Evolutionary conservation across 2,329 filamentous ascomycete genomes (phyloP).

Genomic region (Diaporthe helianthi): DNA sequence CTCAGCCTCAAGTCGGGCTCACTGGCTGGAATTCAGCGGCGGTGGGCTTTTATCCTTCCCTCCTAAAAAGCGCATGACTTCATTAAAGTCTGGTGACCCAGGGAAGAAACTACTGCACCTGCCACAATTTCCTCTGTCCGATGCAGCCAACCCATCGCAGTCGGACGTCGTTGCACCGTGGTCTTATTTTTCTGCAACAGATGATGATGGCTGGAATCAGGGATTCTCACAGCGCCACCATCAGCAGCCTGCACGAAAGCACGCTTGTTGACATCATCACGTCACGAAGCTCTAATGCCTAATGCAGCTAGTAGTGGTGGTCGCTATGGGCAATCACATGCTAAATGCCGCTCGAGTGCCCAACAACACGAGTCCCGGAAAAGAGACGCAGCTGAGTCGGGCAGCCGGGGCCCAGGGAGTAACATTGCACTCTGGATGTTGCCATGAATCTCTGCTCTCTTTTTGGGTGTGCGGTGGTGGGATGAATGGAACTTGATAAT

Average conservation of each 20-base stretch:
- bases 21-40: background rate
- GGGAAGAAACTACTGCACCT: background rate
- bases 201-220: background rate
- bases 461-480: background rate
- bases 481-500: constrained; percentile 6
- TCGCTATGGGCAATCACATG: background rate
- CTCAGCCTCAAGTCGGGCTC: background rate
- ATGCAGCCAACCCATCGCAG: background rate
- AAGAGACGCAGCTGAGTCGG: background rate
- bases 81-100: rapidly evolving
- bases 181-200: background rate
- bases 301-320: background rate
- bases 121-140: background rate
- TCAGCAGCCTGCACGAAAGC: background rate
- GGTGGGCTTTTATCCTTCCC: too few relatives aligned
- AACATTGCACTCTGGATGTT: background rate
- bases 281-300: background rate
- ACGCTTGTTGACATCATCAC: background rate
- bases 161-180: background rate
- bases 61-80: background rate
- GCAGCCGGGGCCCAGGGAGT: background rate
- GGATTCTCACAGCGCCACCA: background rate
- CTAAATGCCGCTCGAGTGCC: background rate
- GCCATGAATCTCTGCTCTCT: background rate
- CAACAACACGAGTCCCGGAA: background rate